Evolutionary conservation across 2,329 filamentous ascomycete genomes (phyloP), one percentile per base, ranked within the genome.

Genomic region (Amauroascus niger): DNA sequence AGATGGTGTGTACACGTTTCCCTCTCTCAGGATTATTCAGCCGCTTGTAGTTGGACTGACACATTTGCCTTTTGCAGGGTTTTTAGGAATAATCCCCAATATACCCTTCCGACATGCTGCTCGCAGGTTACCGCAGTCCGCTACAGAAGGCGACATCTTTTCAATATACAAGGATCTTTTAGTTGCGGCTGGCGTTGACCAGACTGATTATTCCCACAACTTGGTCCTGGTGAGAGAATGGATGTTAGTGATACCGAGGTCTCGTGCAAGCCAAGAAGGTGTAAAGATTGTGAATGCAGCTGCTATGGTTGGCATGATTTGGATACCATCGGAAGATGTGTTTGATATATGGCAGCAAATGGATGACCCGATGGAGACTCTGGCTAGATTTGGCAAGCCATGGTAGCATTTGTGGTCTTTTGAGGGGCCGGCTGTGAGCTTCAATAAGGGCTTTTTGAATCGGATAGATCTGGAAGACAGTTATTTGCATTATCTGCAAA

Each of bases 171-270:
- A 45, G 8, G 49, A 56, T 3, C 57, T 58, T 11, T 30, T 58
- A 16, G 46, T 39, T 43, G 49, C 48, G 5, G 32, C 54, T 48
- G 57, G 52, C 9, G 55, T 57, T 16, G 46, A 51, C 7, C 26
- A 55, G 35, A 26, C 41, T 11, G 57, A 58, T 16, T 57, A 47
- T 33, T 58, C 74, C 7, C 75, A 78, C 57, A 77, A 76, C 52
- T 62, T 77, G 8, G 59, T 76, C 1, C 60, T 77, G 40, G 69
- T 70, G 55, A 62, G 64, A 26, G 63, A 68, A 14, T 71, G 71
- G 64, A 68, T 78, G 26, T 59, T 77, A 24, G 69, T 77, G 1
- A 68, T 77, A 22, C 75, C 76, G 1, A 64, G 76, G n/a, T 65
- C 69, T 14, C 61, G 56, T 4, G 69, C 65, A 0, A 67, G 63